Conservation (phyloP, 257 asterid genomes). For the Marsdenia floribunda region DNA sequence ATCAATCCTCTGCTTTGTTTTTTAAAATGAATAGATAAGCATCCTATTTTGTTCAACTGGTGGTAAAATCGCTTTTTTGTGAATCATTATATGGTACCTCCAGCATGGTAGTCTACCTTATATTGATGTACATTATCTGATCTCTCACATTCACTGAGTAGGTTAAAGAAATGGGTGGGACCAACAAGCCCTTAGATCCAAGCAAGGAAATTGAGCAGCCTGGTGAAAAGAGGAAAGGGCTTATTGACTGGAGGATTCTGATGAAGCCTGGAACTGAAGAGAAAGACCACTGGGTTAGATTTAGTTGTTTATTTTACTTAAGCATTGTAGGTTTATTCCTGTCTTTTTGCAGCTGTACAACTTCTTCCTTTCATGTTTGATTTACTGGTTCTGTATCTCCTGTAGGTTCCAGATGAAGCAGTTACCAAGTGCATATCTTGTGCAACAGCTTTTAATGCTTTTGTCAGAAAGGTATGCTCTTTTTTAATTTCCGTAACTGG, state of each 20-base stretch:
- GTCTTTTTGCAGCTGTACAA: not conserved
- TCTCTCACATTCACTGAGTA: slow-evolving; percentile 22
- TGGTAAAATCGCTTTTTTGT: not conserved
- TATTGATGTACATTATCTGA: not conserved
- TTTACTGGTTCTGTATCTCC: slow-evolving; percentile 15
- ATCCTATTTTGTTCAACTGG: not conserved
- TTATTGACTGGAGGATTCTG: slow-evolving; percentile 71
- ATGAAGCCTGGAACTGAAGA: slow-evolving; percentile 70
- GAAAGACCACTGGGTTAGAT: slow-evolving; percentile 93
- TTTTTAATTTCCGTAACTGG: slow-evolving; percentile 2
- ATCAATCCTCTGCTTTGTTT: not conserved
- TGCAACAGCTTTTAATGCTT: slow-evolving; percentile 64
- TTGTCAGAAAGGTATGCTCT: slow-evolving; percentile 64
- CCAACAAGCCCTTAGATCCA: slow-evolving; percentile 40
- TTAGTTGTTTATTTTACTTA: slow-evolving; percentile 3
- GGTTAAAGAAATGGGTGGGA: slow-evolving; percentile 76
- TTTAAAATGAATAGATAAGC: not conserved
- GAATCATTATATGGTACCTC: not conserved
- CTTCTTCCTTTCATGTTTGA: not conserved
- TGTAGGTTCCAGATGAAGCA: slow-evolving; percentile 88
- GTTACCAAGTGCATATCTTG: slow-evolving; percentile 65
- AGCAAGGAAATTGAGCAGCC: slow-evolving; percentile 60
- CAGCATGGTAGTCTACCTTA: not conserved
- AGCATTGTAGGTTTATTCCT: not conserved
- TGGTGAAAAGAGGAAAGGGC: slow-evolving; percentile 62